Percentiles rank a stretch among this genome's conserved stretches.
phyloP scores from a whole-genome alignment of 257 asterid species.

The Scutellaria baicalensis region DNA sequence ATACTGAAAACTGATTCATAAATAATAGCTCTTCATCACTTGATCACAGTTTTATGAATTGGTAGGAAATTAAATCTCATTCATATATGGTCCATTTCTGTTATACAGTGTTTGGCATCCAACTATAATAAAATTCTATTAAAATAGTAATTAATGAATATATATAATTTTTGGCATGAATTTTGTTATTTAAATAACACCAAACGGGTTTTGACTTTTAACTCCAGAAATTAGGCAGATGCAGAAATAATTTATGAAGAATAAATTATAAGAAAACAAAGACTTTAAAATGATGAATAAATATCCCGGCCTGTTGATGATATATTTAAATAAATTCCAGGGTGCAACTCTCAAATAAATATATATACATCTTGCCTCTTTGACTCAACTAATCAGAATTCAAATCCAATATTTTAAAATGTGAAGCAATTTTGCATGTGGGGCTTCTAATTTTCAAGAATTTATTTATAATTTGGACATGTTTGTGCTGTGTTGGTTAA shows the following conservation, averaged over 20 bases:
- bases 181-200: slow-evolving; percentile 3
- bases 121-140: no score
- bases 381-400: slow-evolving; percentile 25
- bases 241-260: background rate
- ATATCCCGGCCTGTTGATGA: slow-evolving; percentile 5
- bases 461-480: background rate
- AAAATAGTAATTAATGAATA: no score
- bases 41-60: background rate
- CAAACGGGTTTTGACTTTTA: slow-evolving; percentile 1
- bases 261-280: slow-evolving; percentile 3
- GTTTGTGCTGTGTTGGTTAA: slow-evolving; percentile 20
- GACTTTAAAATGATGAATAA: slow-evolving; percentile 1
- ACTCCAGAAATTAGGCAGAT: slow-evolving; percentile 26
- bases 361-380: background rate
- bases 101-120: background rate
- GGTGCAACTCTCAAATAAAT: background rate
- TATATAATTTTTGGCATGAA: no score
- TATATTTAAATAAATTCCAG: slow-evolving; percentile 19
- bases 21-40: background rate
- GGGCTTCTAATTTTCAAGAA: background rate
- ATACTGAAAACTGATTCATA: no score
- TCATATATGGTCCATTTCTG: background rate
- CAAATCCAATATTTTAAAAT: background rate
- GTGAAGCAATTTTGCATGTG: slow-evolving; percentile 25
- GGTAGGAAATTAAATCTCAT: background rate